phyloP scores from a whole-genome alignment of 108 stramenopile genomes.

The Fistulifera solaris region DNA sequence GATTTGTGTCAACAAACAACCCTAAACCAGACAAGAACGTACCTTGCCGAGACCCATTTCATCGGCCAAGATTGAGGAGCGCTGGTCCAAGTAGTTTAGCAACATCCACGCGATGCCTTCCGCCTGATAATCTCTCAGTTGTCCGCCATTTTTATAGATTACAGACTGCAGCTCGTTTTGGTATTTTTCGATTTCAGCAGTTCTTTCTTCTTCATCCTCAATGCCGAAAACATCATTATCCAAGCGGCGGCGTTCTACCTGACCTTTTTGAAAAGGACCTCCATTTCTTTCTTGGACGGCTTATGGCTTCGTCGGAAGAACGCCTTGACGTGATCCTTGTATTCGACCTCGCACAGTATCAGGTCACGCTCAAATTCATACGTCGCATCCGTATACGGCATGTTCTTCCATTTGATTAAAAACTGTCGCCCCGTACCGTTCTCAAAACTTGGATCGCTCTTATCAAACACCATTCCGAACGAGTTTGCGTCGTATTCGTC shows the following conservation, averaged over 20 bases:
- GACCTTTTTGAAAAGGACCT: conserved; percentile 13
- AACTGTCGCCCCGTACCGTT: conserved; percentile 66
- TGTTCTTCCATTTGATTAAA: conserved; percentile 71
- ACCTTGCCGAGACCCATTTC: conserved; percentile 76
- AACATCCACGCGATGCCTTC: conserved; percentile 91
- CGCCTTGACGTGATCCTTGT: conserved; percentile 36
- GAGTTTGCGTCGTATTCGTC: conserved; percentile 12
- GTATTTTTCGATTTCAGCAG: conserved; percentile 34
- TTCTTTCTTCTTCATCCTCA: conserved; percentile 30
- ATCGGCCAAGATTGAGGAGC: conserved; percentile 87
- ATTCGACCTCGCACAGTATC: conserved; percentile 66
- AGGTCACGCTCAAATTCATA: conserved; percentile 85
- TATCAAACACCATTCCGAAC: conserved; percentile 64
- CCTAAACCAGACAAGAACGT: too few species aligned
- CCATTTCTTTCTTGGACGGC: conserved; percentile 37
- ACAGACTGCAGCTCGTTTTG: conserved; percentile 37
- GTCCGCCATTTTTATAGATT: conserved; percentile 70
- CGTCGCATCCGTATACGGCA: conserved; percentile 46
- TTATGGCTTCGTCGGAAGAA: conserved; percentile 43
- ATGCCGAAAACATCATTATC: conserved; percentile 66
- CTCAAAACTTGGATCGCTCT: conserved; percentile 44
- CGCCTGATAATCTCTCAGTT: conserved; percentile 88
- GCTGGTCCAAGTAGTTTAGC: conserved; percentile 63
- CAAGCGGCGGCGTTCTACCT: conserved; percentile 33
- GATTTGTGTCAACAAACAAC: too few species aligned